Evolutionary conservation across 192 early-diverging fungal species (phyloP).

Genomic region (Mortierella antarctica): DNA sequence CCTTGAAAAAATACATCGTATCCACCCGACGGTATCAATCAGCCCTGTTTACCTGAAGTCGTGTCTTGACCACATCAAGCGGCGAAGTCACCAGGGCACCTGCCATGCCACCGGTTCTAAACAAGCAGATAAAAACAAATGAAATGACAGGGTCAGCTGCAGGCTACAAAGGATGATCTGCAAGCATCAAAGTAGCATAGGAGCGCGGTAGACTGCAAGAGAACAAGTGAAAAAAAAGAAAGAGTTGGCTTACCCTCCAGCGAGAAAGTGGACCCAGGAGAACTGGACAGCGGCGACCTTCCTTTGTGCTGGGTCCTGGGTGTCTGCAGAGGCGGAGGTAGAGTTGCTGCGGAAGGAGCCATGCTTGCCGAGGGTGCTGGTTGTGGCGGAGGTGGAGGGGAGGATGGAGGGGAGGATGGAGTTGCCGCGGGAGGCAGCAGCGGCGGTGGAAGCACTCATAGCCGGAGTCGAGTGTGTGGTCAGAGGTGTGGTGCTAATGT

Average conservation of each 20-base stretch:
- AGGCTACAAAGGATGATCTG: neutral
- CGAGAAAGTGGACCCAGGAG: slow-evolving; percentile 69
- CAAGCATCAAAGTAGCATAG: neutral
- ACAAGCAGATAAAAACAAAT: slow-evolving; percentile 5
- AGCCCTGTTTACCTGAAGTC: slow-evolving; percentile 76
- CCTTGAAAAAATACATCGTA: neutral
- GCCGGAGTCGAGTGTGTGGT: neutral
- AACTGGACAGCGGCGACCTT: slow-evolving; percentile 42
- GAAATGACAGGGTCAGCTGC: neutral
- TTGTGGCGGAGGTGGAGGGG: slow-evolving; percentile 42
- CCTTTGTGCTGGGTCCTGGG: slow-evolving; percentile 8
- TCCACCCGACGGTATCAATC: neutral
- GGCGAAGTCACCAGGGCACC: slow-evolving; percentile 92
- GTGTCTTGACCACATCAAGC: slow-evolving; percentile 94
- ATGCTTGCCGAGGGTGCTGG: slow-evolving; percentile 28
- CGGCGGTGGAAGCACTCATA: slow-evolving; percentile 52
- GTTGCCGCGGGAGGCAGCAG: slow-evolving; percentile 43
- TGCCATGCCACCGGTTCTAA: slow-evolving; percentile 76
- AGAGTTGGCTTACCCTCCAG: slow-evolving; percentile 67
- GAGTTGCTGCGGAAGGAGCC: neutral
- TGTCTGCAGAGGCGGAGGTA: neutral
- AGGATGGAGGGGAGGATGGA: slow-evolving; percentile 45
- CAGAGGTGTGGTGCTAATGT: neutral
- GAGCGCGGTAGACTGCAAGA: neutral
- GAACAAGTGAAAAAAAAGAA: neutral